These are phyloP conservation scores for Lactarius indigo DNA, from an alignment of 768 basidiomycete species.

Conservation along the genomic window DNA sequence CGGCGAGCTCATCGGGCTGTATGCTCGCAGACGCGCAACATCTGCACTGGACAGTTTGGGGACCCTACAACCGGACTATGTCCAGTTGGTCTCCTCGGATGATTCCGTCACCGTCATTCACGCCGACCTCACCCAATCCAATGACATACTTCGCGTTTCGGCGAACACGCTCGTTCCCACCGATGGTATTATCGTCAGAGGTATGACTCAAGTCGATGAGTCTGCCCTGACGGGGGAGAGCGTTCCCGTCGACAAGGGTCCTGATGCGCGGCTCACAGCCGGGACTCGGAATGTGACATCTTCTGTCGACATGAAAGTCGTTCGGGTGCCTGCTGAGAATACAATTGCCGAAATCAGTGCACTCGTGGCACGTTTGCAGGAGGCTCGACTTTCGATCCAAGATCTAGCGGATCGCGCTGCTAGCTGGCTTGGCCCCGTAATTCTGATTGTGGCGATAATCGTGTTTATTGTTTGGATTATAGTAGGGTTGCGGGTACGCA, in stretches of 20 bases:
- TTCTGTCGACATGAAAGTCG: constrained; percentile 35
- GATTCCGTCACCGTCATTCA: constrained; percentile 24
- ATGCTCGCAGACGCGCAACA: constrained; percentile 35
- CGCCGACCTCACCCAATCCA: constrained; percentile 36
- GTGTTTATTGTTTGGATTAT: constrained; percentile 38
- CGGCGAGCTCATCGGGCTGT: constrained; percentile 37
- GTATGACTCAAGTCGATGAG: constrained; percentile 40
- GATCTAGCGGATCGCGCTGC: constrained; percentile 49
- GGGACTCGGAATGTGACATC: constrained; percentile 39
- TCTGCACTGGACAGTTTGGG: constrained; percentile 36
- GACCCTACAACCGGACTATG: constrained; percentile 33
- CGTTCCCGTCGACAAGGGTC: constrained; percentile 35
- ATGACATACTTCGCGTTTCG: constrained; percentile 36
- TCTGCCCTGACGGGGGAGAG: constrained; percentile 44
- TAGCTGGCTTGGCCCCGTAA: constrained; percentile 45
- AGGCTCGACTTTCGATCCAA: constrained; percentile 38
- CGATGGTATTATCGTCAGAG: constrained; percentile 38
- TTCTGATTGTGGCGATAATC: constrained; percentile 40
- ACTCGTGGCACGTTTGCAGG: constrained; percentile 37
- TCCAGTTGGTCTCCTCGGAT: constrained; percentile 32
- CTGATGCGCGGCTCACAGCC: constrained; percentile 35
- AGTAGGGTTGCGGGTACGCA: constrained; percentile 32
- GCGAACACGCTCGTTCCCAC: constrained; percentile 38
- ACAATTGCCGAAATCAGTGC: constrained; percentile 37
- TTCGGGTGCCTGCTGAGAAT: constrained; percentile 40